Evolutionary conservation across 495 filamentous ascomycete species (phyloP).

Genomic region (Talaromyces wortmannii): DNA sequence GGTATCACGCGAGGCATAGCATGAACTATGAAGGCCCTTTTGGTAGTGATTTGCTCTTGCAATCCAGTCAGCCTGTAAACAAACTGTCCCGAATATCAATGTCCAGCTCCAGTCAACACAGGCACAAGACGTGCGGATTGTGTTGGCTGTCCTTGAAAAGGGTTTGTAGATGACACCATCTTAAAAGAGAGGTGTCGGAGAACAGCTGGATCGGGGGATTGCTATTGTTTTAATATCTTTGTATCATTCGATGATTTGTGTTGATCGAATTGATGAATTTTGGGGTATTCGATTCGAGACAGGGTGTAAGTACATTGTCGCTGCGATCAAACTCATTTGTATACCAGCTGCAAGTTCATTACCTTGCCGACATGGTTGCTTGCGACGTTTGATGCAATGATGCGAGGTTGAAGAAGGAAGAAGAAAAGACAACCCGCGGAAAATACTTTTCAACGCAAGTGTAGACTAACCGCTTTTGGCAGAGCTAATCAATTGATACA

Average conservation of each 20-base stretch:
- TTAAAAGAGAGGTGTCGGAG: not conserved
- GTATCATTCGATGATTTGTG: not conserved
- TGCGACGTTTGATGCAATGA: too few relatives aligned
- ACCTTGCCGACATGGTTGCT: too few relatives aligned
- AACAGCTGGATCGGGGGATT: not conserved
- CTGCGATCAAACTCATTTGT: not conserved
- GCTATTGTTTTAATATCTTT: not conserved
- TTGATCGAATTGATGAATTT: not conserved
- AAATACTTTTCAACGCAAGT: not conserved
- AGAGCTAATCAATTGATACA: not conserved
- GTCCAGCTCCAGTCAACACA: conserved; percentile 40
- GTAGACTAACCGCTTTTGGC: not conserved
- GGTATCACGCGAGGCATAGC: conserved; percentile 10
- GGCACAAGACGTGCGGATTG: conserved; percentile 38
- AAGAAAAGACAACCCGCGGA: not conserved
- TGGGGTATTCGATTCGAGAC: too few relatives aligned
- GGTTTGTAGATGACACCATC: conserved; percentile 17
- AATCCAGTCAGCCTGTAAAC: conserved; percentile 14
- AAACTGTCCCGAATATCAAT: conserved; percentile 15
- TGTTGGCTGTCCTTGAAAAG: conserved; percentile 36
- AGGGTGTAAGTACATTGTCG: too few relatives aligned
- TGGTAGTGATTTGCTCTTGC: conserved; percentile 25
- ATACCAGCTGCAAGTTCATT: not conserved
- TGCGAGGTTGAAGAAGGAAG: not conserved
- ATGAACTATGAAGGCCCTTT: conserved; percentile 49